Base-by-base conservation (phyloP, 2,329 filamentous ascomycete genomes). In the Ophiocordyceps camponoti-floridani region DNA sequence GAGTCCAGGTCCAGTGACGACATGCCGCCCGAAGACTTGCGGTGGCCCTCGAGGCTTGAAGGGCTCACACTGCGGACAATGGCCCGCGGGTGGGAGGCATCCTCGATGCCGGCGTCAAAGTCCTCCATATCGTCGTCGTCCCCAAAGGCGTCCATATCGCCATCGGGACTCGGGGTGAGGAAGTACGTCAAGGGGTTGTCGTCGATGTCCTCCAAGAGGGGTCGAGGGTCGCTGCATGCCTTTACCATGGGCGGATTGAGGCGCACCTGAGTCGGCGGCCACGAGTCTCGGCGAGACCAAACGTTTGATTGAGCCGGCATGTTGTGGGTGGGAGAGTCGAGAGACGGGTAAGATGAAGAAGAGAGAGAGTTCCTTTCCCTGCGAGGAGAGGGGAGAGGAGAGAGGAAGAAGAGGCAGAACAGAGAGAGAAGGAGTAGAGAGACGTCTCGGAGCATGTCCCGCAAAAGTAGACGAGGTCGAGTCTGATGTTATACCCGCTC, bases 101-200 rank as follows among this genome's bases (percentile, higher is more conserved):
- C 66, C 53, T 75, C 71, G 54, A 77, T 77, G 45, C 73, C 72
- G 35, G 73, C 73, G 53, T 76, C 72, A 51, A 73, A 69, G 50
- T 72, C 69, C 59, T 23, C 23, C 23, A 23, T 23, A 5, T 23
- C 23, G 23, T 70, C 61, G 49, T 61, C 61, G 41, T 66, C 58
- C 30, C 27, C 35, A n/a, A 60, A 51, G 31, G 61, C 62, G 12
- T 62, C 56, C 19, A 65, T 62, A 18, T 68, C 63, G 11, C 63
- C 52, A 11, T 60, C 58, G 1, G 68, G 62, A 0, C 65, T 60
- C 1, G 72, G 68, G 1, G 71, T 73, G 40, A 76, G 63, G 50
- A 76, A 77, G 54, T 72, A 75, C 42, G 64, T 69, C 44, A 76
- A 62, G 14, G 73, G 72, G 49, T 75, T 67, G 41, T 72, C 64